phyloP scores from a whole-genome alignment of 208 protist genomes.

The Leishmania guyanensis region DNA sequence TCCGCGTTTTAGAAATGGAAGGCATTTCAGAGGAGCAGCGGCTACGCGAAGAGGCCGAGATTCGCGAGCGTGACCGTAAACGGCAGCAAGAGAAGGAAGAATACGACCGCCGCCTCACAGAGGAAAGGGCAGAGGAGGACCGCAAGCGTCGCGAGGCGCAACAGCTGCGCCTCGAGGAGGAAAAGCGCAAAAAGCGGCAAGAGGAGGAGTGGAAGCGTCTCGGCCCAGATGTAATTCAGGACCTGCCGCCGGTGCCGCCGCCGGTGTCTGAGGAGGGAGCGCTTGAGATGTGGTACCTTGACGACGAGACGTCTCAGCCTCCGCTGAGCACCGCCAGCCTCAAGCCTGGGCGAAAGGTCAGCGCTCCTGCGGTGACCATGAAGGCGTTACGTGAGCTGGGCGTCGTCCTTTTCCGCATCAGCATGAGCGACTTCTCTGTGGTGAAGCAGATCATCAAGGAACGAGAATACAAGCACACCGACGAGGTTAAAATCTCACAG shows the following conservation, averaged over 20 bases:
- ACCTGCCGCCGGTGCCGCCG: slow-evolving; percentile 76
- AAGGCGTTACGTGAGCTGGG: slow-evolving; percentile 83
- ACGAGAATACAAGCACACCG: slow-evolving; percentile 91
- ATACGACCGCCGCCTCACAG: slow-evolving; percentile 54
- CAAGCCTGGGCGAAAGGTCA: slow-evolving; percentile 64
- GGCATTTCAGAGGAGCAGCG: slow-evolving; percentile 47
- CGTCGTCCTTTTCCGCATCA: slow-evolving; percentile 78
- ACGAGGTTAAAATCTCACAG: slow-evolving; percentile 86
- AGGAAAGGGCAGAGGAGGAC: slow-evolving; percentile 68
- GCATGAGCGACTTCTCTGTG: slow-evolving; percentile 84
- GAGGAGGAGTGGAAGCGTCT: slow-evolving; percentile 88
- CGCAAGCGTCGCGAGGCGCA: slow-evolving; percentile 59
- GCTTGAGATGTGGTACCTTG: slow-evolving; percentile 83
- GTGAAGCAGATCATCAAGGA: slow-evolving; percentile 90
- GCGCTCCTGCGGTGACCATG: slow-evolving; percentile 54
- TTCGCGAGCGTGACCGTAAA: slow-evolving; percentile 72
- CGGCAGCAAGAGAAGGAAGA: slow-evolving; percentile 80
- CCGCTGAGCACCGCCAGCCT: slow-evolving; percentile 68
- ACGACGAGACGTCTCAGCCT: slow-evolving; percentile 79
- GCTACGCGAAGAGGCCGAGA: slow-evolving; percentile 82
- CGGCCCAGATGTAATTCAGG: slow-evolving; percentile 77
- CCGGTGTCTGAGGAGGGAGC: slow-evolving; percentile 53
- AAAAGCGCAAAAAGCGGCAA: slow-evolving; percentile 52
- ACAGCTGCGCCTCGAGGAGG: slow-evolving; percentile 70
- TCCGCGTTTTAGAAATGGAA: slow-evolving; percentile 22